Conservation (phyloP, 2,329 filamentous ascomycete species). For the Hypoxylon sp. region DNA sequence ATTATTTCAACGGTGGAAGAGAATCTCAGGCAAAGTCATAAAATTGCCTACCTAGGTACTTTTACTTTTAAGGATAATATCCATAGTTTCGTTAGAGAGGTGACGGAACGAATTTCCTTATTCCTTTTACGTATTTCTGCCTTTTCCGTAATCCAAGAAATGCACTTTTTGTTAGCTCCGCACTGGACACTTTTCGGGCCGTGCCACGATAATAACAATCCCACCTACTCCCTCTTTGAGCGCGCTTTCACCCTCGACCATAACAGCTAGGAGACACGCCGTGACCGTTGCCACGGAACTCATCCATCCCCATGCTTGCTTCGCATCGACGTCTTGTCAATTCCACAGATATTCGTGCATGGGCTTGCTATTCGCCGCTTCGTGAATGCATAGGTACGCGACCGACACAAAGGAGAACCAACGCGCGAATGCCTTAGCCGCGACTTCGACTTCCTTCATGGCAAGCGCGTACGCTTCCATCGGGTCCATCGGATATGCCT, state of each 20-base stretch:
- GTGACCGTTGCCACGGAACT: conserved; percentile 6
- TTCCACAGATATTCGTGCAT: conserved; percentile 2
- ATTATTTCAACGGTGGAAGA: too few species aligned
- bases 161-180: background rate
- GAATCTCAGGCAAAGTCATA: too few species aligned
- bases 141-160: conserved; percentile 6
- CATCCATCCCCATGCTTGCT: conserved; percentile 8
- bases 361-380: conserved; percentile 1
- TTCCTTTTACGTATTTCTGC: background rate
- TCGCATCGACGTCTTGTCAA: conserved; percentile 1
- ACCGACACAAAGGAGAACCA: conserved; percentile 1
- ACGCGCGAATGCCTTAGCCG: conserved; percentile 11
- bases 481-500: conserved; percentile 1
- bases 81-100: too few species aligned
- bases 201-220: conserved; percentile 14
- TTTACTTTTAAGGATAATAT: too few species aligned
- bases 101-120: too few species aligned
- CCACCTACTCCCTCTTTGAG: conserved; percentile 1
- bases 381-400: conserved; percentile 3
- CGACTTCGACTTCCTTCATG: conserved; percentile 5
- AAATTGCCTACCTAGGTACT: too few species aligned
- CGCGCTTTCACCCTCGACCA: background rate
- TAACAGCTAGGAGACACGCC: conserved; percentile 8
- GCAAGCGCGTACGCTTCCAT: conserved; percentile 4
- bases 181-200: background rate